Evolutionary conservation across 768 basidiomycete genomes (phyloP), one percentile per base, ranked within the genome.

Genomic region (Saitozyma podzolica): DNA sequence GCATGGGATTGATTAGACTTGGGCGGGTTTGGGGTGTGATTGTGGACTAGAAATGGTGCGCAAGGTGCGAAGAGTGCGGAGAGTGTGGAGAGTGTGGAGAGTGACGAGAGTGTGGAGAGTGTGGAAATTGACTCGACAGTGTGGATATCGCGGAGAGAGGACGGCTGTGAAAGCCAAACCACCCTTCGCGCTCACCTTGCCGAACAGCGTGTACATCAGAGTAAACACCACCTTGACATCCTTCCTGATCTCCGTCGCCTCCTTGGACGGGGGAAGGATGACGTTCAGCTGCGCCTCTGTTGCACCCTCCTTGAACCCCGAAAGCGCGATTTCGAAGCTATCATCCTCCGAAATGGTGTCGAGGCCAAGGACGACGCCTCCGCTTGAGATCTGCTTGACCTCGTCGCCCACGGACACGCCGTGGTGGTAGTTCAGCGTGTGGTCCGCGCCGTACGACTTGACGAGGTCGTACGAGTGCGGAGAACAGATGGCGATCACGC

Each of bases 371-470:
- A 58, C 51, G 1, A 75, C 60, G 7, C 64, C 65, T 10, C 67
- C 69, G 39, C 61, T 64, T 9, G 74, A 65, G 52, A 73, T 63
- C 42, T 55, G 20, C 56, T 59, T 61, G 52, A 73, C 69, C 42
- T 68, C 47, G 19, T 68, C 67, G n/a, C 45, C 45, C 29, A 29
- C 29, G 29, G 29, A 29, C 11, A 52, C 50, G n/a, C 39, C 58
- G 50, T 68, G 60, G 45, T 67, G 61, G 60, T 76, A 76, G 74
- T 86, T 84, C 50, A 83, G 81, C 17, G 80, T 80, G 16, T 68
- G 77, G 49, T 79, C 74, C 10, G 82, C 82, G 19, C 82, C 75
- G 50, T 80, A 73, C 0, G 74, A 67, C 65, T 77, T 79, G 58
- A 81, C 69, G 19, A 82, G 74, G 10, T 73, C 77, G 63, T 72